These are phyloP conservation scores for Urochloa ruziziensis DNA, from an alignment of 176 grass and related monocot species.

Conservation along the genomic window DNA sequence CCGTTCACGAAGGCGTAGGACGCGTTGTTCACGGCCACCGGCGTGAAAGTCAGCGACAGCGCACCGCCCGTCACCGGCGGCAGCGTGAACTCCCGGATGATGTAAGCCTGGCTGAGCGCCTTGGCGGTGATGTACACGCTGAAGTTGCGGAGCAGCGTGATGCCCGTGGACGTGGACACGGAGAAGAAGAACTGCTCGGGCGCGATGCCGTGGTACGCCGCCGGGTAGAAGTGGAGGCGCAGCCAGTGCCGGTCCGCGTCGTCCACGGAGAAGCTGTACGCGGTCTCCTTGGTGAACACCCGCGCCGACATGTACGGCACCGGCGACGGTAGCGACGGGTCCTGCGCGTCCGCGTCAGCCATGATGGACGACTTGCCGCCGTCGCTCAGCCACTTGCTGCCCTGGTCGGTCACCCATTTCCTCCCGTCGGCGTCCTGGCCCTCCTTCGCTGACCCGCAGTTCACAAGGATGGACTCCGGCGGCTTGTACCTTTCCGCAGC, in stretches of 20 bases:
- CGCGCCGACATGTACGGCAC: conserved; percentile 76
- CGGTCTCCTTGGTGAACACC: conserved; percentile 56
- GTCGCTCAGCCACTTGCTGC: conserved; percentile 42
- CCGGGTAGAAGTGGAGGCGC: conserved; percentile 79
- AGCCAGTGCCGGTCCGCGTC: conserved; percentile 61
- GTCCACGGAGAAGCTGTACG: conserved; percentile 56
- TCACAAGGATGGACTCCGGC: conserved; percentile 50
- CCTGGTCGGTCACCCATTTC: conserved; percentile 58
- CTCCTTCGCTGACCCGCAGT: conserved; percentile 57
- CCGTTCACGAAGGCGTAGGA: conserved; percentile 82
- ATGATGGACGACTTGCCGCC: conserved; percentile 40
- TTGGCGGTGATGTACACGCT: conserved; percentile 71
- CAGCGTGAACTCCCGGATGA: conserved; percentile 60
- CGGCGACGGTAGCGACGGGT: conserved; percentile 52
- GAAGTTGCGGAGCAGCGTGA: conserved; percentile 74
- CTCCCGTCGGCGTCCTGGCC: conserved; percentile 47
- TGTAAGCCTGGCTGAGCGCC: conserved; percentile 74
- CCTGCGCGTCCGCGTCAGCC: conserved; percentile 33
- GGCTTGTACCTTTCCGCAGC: conserved; percentile 34
- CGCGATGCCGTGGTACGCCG: conserved; percentile 47
- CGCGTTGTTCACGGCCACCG: conserved; percentile 57
- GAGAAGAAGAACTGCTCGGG: conserved; percentile 68
- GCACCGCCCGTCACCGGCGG: conserved; percentile 20
- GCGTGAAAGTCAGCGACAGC: conserved; percentile 59
- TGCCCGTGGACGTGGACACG: conserved; percentile 42